Base-by-base conservation (phyloP, 2,329 filamentous ascomycete genomes). In the Hypoxylon sp. region DNA sequence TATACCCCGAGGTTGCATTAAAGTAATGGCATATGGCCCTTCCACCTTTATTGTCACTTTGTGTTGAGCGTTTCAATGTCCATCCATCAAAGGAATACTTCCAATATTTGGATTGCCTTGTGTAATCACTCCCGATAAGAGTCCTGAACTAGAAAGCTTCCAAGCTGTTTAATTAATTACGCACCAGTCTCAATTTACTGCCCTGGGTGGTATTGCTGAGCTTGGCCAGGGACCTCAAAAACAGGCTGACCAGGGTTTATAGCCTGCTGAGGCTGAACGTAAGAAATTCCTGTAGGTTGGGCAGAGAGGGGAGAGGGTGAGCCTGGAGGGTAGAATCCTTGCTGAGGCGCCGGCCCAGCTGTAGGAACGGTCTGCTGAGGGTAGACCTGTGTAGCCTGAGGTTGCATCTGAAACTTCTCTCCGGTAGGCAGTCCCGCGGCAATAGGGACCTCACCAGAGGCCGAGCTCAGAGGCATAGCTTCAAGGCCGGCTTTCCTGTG, bases 401-500 rank as follows among this genome's bases (percentile, higher is more conserved):
- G 67, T 36, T 75, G 72, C 69, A 73, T 72, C 56, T 69, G 68
- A 45, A 71, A 68, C 55, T 76, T 74, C 57, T 77, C 75, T 11
- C 54, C 68, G 56, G 9, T 24, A 24, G 66, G 61, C 11, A 68
- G 44, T 12, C 64, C 64, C 58, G 68, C 61, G 4, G 59, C 54
- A 4, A 36, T 28, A 5, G 65, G 52, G n/a, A 30, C 33, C 16
- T 40, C 50, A 5, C 57, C 28, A 22, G 77, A 71, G 16, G 58
- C 69, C 69, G 70, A 74, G 67, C 14, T 14, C 28, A 71, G 50
- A 6, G 80, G 78, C 64, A 68, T 76, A 70, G 73, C 77, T 70
- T 79, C 81, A 4, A 82, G 76, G 16, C 82, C 81, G 8, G 77
- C 77, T 42, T 75, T 75, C 60, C 82, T 81, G 67, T 85, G 82